Conservation (phyloP, 2,329 filamentous ascomycete genomes). For the Lecanoromycetidae sp. region DNA sequence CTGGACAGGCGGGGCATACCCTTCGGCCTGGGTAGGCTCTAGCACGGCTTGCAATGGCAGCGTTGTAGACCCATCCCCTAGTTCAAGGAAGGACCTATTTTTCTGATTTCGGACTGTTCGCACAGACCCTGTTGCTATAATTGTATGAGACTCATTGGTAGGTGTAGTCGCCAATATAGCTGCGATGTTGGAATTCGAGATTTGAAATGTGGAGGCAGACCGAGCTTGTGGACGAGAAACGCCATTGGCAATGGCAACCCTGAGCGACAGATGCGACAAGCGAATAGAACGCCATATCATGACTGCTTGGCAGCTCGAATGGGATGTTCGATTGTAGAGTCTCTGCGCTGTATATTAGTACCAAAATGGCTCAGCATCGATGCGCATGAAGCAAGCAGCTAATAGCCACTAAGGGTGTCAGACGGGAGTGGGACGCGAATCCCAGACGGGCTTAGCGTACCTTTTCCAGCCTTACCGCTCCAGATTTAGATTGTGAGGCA, state of each 20-base stretch:
- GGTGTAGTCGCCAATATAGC: slow-evolving; percentile 44
- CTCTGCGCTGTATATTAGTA: background rate
- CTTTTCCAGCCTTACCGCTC: background rate
- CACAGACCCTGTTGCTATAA: slow-evolving; percentile 65
- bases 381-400: background rate
- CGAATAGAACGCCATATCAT: slow-evolving; percentile 12
- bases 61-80: slow-evolving; percentile 78
- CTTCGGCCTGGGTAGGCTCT: slow-evolving; percentile 55
- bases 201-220: background rate
- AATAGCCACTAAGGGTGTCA: too few relatives aligned
- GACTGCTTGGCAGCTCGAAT: background rate
- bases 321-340: background rate
- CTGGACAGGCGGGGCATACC: slow-evolving; percentile 42
- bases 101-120: slow-evolving; percentile 82
- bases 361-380: background rate
- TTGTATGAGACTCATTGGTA: slow-evolving; percentile 31
- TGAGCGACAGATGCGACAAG: background rate
- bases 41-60: slow-evolving; percentile 70
- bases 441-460: too few relatives aligned
- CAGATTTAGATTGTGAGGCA: too few relatives aligned
- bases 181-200: slow-evolving; percentile 24
- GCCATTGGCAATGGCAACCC: background rate
- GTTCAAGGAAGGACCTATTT: slow-evolving; percentile 64
- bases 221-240: background rate
- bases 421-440: too few relatives aligned